Evolutionary conservation across 2,329 filamentous ascomycete genomes (phyloP), one percentile per base, ranked within the genome.

Genomic region (Fusarium mundagurra): DNA sequence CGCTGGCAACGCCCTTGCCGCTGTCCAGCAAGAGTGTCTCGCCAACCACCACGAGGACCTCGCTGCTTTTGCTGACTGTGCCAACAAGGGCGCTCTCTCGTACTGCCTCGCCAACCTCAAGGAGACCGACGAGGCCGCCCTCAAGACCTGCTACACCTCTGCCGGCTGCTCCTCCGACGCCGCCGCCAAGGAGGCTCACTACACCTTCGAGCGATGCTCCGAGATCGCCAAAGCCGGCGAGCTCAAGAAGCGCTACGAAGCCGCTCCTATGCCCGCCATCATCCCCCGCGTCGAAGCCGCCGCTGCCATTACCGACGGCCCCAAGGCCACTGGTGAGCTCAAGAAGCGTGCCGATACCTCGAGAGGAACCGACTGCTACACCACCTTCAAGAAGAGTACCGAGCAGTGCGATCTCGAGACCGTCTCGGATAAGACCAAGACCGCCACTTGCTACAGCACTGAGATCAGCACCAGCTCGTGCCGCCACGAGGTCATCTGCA

Each of bases 401-500:
- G 64, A 78, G 17, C 66, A 67, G 47, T 89, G 87, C 81, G 81
- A 82, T 17, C 58, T 82, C 11, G 78, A 83, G 64, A 83, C 83
- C 53, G 84, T 81, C 24, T 82, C 81, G 73, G 76, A 82, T 63
- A 67, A 67, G 31, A 80, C 81, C 70, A 78, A 78, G 53, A 83
- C 81, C 44, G 78, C 80, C 29, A 75, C 83, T 18, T 89, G 86
- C 83, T 81, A 75, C 76, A 71, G 79, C 27, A 84, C 84, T 51
- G 68, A 76, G 14, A 74, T 80, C 47, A 74, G 80, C 55, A 80
- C 78, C 24, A 78, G 81, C 36, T 80, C 82, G 24, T 90, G 88
- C 82, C 80, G 80, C 14, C 75, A 80, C 9, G 84, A 83, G 41
- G 81, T 85, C 64, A 80, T 85, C 74, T 90, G 88, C 85, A 79